A percentile compares a stretch with the other conserved stretches of the same genome.
Evolutionary conservation across 2,329 filamentous ascomycete species (phyloP).

Genomic region (Dissoconium aciculare): DNA sequence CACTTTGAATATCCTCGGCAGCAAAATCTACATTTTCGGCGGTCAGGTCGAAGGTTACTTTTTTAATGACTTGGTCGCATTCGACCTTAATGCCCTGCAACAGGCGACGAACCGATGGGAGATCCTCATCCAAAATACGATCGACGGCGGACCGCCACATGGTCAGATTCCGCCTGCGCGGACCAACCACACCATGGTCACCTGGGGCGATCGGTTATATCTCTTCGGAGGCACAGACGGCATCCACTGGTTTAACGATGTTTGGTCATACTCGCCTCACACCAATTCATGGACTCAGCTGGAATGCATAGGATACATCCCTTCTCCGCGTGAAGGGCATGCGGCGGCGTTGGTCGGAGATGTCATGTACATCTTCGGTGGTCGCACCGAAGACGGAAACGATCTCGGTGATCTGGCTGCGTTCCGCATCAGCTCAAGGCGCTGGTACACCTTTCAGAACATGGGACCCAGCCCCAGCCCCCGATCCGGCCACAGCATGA

Average conservation of each 20-base stretch:
- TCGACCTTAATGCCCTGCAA: constrained; percentile 89
- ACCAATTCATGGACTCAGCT: constrained; percentile 73
- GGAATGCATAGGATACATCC: constrained; percentile 96
- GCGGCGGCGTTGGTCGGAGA: constrained; percentile 87
- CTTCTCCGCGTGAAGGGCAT: constrained; percentile 82
- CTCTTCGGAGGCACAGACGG: constrained; percentile 97
- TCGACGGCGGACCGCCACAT: constrained; percentile 43
- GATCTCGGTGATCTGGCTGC: constrained; percentile 90
- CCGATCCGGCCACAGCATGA: constrained; percentile 95
- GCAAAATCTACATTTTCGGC: constrained; percentile 94
- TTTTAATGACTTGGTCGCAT: constrained; percentile 92
- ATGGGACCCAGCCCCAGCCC: constrained; percentile 95
- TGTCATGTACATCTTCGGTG: constrained; percentile 98
- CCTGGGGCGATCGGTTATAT: constrained; percentile 84
- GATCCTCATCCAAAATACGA: constrained; percentile 64
- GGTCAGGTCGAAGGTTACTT: constrained; percentile 95
- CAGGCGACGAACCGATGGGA: constrained; percentile 89
- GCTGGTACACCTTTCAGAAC: constrained; percentile 99
- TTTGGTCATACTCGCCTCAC: constrained; percentile 86
- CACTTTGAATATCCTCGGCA: constrained; percentile 88
- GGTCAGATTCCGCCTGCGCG: constrained; percentile 68
- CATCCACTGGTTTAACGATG: constrained; percentile 95
- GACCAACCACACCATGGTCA: constrained; percentile 89
- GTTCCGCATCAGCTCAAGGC: constrained; percentile 62
- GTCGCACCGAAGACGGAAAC: constrained; percentile 79